A percentile compares a stretch with the other conserved stretches of the same genome.
phyloP scores from a whole-genome alignment of 1,284 basidiomycete species.

The Tilletia caries region DNA sequence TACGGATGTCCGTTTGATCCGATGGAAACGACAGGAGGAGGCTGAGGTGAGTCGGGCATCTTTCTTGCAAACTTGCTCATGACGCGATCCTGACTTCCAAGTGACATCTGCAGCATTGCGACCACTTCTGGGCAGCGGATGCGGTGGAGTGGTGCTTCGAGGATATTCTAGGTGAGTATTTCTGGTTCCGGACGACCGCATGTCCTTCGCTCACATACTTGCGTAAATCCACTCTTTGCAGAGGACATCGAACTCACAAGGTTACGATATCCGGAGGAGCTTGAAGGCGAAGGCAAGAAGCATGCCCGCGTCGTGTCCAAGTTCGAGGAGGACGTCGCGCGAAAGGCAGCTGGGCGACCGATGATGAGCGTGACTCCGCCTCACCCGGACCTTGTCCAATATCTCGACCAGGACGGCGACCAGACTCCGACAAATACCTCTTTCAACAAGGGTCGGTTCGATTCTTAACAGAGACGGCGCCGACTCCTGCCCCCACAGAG shows the following conservation, averaged over 20 bases:
- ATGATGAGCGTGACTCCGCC: not conserved
- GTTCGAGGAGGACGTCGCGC: not conserved
- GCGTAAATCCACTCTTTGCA: no score
- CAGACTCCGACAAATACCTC: slow-evolving; percentile 7
- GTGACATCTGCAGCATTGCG: slow-evolving; percentile 34
- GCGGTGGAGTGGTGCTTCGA: slow-evolving; percentile 62
- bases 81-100: not conserved
- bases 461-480: not conserved
- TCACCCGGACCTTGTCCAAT: not conserved
- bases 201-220: not conserved
- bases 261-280: slow-evolving; percentile 29
- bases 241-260: slow-evolving; percentile 38
- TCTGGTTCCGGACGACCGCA: slow-evolving; percentile 37
- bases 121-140: slow-evolving; percentile 62
- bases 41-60: slow-evolving; percentile 53
- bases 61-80: not conserved
- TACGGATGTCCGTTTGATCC: slow-evolving; percentile 58
- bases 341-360: not conserved
- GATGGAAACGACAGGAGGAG: slow-evolving; percentile 59
- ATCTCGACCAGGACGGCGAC: not conserved
- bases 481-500: no score
- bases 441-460: slow-evolving; percentile 7
- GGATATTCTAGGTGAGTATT: slow-evolving; percentile 55
- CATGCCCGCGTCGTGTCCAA: not conserved
- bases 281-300: slow-evolving; percentile 6